Conservation (phyloP, 495 filamentous ascomycete genomes). For the Tuber magnatum region DNA sequence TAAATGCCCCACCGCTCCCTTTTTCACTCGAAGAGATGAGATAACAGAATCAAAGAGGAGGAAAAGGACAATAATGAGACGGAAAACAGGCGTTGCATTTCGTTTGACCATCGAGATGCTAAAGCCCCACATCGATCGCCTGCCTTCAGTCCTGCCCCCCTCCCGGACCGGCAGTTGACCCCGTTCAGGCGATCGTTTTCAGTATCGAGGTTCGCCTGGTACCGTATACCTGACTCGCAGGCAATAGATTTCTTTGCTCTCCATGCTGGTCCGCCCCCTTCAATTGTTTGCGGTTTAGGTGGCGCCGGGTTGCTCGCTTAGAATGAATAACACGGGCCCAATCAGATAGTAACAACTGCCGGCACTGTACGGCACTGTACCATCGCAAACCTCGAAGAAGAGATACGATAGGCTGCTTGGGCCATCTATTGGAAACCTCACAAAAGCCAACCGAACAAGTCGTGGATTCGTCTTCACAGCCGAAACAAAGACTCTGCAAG, state of each 20-base stretch:
- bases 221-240: background rate
- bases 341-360: background rate
- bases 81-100: background rate
- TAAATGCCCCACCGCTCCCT: background rate
- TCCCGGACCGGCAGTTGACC: background rate
- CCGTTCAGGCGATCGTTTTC: background rate
- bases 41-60: background rate
- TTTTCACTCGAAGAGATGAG: background rate
- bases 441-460: background rate
- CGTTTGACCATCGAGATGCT: background rate
- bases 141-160: background rate
- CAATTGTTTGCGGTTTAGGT: background rate
- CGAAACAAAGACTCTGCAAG: background rate
- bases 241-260: background rate
- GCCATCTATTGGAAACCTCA: background rate
- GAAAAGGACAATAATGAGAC: background rate
- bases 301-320: background rate
- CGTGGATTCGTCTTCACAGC: background rate
- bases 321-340: background rate
- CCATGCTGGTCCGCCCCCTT: background rate
- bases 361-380: too few relatives aligned
- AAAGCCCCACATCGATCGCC: background rate
- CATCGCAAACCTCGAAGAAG: background rate
- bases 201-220: background rate
- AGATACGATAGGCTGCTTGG: background rate